Evolutionary conservation across 306 rosid species (phyloP), one percentile per base, ranked within the genome.

Genomic region (Cucurbita ficifolia): DNA sequence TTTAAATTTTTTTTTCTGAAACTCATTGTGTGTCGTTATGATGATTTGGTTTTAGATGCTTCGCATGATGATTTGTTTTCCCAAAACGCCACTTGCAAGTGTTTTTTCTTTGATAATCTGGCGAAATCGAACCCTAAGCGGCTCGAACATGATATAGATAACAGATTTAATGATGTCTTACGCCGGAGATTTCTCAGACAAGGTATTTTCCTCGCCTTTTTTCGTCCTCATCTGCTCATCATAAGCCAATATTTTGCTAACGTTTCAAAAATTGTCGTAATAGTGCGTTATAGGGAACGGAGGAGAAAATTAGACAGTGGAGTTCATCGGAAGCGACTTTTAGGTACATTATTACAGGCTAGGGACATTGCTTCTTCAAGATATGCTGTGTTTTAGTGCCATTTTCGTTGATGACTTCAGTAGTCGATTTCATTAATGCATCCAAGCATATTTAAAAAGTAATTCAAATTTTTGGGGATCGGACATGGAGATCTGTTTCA

Each of bases 181-280:
- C 95, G 92, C 56, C 88, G 97, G 63, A 86, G 96, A 79, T 94
- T 94, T 84, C 86, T 94, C 72, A 86, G 98, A 83, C 95, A 90
- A 83, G 95, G 98, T 90, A n/a, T 64, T 72, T 19, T 69, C 56
- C 18, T 48, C 38, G 5, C 72, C 16, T 5, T 8, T 8, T 10
- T 10, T 77, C 61, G 19, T 55, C 55, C 1, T 50, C 24, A 10
- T 51, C 36, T 51, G 42, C 55, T 19, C 17, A 1, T 49, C 57
- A 40, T 62, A 45, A 80, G 72, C 12, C 42, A n/a, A 46, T 35
- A 13, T 11, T 5, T 0, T 17, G 65, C 59, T 77, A 54, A 63
- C 56, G 55, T 49, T 67, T 70, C 52, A 33, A 52, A 76, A 2
- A 78, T 72, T 73, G 62, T 12, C 22, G 38, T 14, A 40, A 60